Evolutionary conservation across 441 rosid species (phyloP), one percentile per base, ranked within the genome.

Genomic region (Bruguiera hainesii): DNA sequence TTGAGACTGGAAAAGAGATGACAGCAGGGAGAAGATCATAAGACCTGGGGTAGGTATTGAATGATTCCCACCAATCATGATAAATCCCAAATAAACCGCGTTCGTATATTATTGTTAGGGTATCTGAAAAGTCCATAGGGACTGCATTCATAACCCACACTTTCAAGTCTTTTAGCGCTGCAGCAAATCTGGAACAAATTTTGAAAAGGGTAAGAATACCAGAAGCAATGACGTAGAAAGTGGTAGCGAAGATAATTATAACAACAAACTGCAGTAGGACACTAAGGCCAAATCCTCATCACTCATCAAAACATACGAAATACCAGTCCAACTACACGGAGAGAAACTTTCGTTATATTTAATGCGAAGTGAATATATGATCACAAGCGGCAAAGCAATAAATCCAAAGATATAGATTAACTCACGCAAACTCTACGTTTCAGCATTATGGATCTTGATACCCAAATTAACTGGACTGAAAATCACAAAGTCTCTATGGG

Each of bases 61-160:
- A 90, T 65, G 97, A 85, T 76, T 90, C 86, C 8, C 93, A 88
- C 97, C 95, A 90, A 58, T 90, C 91, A 39, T 90, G 97, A 78
- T 90, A 90, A 29, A 87, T 82, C 49, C 97, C 97, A 1, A 90
- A 86, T 52, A 90, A 83, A 64, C 97, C 97, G 30, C 97, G 78
- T 63, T 90, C 97, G n/a, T 85, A 90, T 18, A 90, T 87, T 63
- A 90, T 84, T 35, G 97, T 90, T 6, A 90, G 83, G 5, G 97
- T 90, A 73, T 90, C 97, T 4, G 95, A 87, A 26, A 89, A 84
- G 74, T 88, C 88, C 7, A 88, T 61, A 7, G 91, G 75, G 62
- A 90, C 87, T 52, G 87, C 92, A 73, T 90, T 90, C 92, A 90
- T 83, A 55, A 90, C 97, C 97, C 97, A 90, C 52, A 88, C 76